Base-by-base conservation (phyloP, 805 yeast species). In the Yueomyces sinensis region DNA sequence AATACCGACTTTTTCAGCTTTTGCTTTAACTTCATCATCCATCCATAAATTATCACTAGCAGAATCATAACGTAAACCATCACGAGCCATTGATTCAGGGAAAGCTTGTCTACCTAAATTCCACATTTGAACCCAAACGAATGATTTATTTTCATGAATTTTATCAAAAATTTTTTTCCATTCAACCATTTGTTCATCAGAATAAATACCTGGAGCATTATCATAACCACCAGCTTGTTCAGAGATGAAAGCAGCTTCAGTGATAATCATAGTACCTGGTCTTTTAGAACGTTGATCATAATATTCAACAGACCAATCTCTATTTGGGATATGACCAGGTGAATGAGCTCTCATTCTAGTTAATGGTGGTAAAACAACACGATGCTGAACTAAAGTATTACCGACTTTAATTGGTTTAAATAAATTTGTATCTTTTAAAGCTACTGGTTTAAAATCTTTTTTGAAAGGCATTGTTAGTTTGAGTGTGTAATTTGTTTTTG, bases 221-320 rank as follows among this genome's bases (percentile, higher is more conserved):
- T 48, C 50, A 38, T 57, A 61, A 16, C 67, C 58, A 31, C 74
- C 68, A 16, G 58, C 53, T 34, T 47, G 52, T 1, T 52, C 44
- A 9, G 72, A 53, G 15, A 65, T 62, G 42, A 61, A 63, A 1
- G 76, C 65, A 4, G 73, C 82, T 49, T 77, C 84, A 3, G 76
- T 56, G 40, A 73, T 64, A 24, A 76, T 27, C 27, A 42, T 32
- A 15, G 80, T 66, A 16, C 83, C 82, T 17, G 69, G 66, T 32
- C 52, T 50, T 31, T 56, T 46, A 1, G 82, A 64, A 42, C 81
- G 61, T 43, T 72, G 70, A 19, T 49, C 61, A 46, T 77, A 77
- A 51, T 76, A 73, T 37, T 63, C 58, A 14, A 52, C 47, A 42
- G 63, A 55, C 33, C 68, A 58, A 17, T 66, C 70, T 23, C 40